Evolutionary conservation across 139 green algal genomes (phyloP).

Genomic region (Asterochloris erici): DNA sequence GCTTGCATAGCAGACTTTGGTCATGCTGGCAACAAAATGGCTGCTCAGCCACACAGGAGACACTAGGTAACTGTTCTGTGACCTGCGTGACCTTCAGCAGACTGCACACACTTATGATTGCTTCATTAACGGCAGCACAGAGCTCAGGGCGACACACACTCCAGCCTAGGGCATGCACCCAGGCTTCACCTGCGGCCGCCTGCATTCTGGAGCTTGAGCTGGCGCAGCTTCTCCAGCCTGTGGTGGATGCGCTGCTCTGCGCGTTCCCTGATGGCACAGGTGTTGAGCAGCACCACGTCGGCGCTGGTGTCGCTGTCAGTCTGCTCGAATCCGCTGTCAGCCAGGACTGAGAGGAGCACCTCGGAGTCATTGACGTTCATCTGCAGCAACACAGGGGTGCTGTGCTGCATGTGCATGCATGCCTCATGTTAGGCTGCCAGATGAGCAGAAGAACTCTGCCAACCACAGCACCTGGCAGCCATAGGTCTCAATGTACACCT

Average conservation of each 20-base stretch:
- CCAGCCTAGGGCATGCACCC: too few species aligned
- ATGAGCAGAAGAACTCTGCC: slow-evolving; percentile 54
- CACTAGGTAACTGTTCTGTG: too few species aligned
- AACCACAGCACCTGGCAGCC: slow-evolving; percentile 83
- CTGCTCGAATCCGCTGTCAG: slow-evolving; percentile 41
- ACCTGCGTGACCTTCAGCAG: too few species aligned
- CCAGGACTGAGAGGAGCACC: slow-evolving; percentile 66
- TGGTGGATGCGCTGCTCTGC: slow-evolving; percentile 44
- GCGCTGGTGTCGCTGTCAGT: slow-evolving; percentile 30
- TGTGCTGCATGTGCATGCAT: neutral
- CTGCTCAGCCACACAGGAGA: too few species aligned
- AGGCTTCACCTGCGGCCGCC: neutral
- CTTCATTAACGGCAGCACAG: too few species aligned
- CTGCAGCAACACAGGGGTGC: neutral
- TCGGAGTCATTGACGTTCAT: slow-evolving; percentile 87
- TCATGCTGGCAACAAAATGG: too few species aligned
- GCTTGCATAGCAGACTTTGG: too few species aligned
- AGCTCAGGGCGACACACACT: too few species aligned
- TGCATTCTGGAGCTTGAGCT: slow-evolving; percentile 4
- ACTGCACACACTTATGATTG: too few species aligned
- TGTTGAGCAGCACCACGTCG: slow-evolving; percentile 86
- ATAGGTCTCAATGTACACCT: slow-evolving; percentile 71
- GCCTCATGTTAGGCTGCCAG: neutral
- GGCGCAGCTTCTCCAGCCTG: neutral
- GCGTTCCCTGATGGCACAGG: slow-evolving; percentile 89